These are phyloP conservation scores for Gracilaria caudata DNA, from an alignment of 23 red algal species.

Conservation along the genomic window DNA sequence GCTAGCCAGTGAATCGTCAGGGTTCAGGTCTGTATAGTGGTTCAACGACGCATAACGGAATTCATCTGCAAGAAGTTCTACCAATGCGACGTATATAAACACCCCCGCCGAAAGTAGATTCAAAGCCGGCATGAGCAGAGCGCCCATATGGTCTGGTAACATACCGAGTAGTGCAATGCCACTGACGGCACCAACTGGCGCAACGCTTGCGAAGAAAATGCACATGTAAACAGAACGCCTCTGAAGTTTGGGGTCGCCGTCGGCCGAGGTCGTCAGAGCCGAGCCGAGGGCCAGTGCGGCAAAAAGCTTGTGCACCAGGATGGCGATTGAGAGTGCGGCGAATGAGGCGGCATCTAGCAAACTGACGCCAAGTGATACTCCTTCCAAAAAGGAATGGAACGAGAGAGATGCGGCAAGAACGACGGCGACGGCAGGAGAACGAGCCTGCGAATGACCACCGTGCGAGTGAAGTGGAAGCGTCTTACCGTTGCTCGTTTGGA, in stretches of 20 bases:
- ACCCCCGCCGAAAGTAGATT: conserved; percentile 4
- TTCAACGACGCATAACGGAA: conserved; percentile 5
- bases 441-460: neutral
- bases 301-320: conserved; percentile 38
- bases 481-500: neutral
- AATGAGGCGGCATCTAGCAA: neutral
- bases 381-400: conserved; percentile 38
- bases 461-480: neutral
- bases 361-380: conserved; percentile 22
- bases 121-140: neutral
- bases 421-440: conserved; percentile 20
- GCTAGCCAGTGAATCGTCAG: conserved; percentile 6
- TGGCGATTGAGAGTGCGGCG: conserved; percentile 12
- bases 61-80: conserved; percentile 27
- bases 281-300: conserved; percentile 26
- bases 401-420: conserved; percentile 18
- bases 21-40: neutral
- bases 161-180: neutral
- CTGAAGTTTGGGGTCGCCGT: conserved; percentile 1
- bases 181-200: neutral
- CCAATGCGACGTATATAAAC: conserved; percentile 33
- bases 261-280: neutral
- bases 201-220: conserved; percentile 1
- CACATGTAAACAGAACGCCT: neutral
- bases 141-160: neutral